Evolutionary conservation across 2,329 filamentous ascomycete genomes (phyloP), one percentile per base, ranked within the genome.

Genomic region (Colletotrichum eremochloae): DNA sequence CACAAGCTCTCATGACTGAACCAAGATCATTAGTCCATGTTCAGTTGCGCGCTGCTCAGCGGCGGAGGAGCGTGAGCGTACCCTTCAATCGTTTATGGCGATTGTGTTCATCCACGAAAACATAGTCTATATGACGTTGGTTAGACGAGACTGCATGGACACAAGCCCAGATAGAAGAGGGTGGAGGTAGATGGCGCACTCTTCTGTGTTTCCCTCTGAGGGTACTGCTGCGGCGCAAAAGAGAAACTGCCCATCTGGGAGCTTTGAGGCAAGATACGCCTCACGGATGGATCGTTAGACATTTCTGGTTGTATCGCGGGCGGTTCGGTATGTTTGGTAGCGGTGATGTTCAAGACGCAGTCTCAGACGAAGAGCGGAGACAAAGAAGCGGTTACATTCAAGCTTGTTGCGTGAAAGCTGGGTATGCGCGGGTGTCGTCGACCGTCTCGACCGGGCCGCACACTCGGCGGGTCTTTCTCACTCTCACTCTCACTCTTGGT

Each of bases 51-150:
- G n/a, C 36, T 20, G 44, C 36, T 9, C 66, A 46, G 15, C 44
- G 12, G 48, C 42, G 29, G 36, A 31, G 63, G 48, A 31, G 46
- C 33, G 60, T 63, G 58, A 53, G 42, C 82, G 76, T 89, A 96
- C 94, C 94, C 88, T 98, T 98, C 75, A 98, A 86, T 77, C 96
- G 91, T 84, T 98, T 98, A 84, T 98, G 96, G 75, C 96, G 93
- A 85, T 98, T 98, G 83, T 98, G 96, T 82, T 98, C 96, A 82
- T 98, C 96, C 70, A 98, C 96, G 80, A 98, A 98, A 78, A 98
- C 96, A 93, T 98, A 98, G 82, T 98, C 95, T 97, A 79, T 66
- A 74, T 67, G 76, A 75, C 68, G 69, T 61, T 42, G 53, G 77
- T 84, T 76, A 84, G 81, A 68, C 57, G 33, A 33, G n/a, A 57